Evolutionary conservation across 1,284 basidiomycete species (phyloP).

Genomic region (Ganoderma sinense): DNA sequence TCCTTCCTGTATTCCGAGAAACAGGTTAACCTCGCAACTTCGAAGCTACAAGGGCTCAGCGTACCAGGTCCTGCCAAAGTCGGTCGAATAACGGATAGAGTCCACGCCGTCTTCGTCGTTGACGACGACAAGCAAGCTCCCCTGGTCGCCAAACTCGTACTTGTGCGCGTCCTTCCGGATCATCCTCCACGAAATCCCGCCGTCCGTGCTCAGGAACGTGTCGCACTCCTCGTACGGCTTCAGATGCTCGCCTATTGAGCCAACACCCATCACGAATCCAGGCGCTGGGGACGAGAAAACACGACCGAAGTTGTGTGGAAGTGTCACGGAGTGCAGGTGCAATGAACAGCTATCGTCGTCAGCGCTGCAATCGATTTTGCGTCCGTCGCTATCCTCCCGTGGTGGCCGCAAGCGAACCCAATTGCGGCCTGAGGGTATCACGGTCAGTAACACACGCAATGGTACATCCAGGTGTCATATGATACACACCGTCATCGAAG

Average conservation of each 20-base stretch:
- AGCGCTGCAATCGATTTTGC: constrained; percentile 68
- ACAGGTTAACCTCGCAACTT: not conserved
- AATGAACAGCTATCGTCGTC: constrained; percentile 77
- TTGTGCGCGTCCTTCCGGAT: constrained; percentile 83
- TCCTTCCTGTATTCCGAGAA: constrained; percentile 58
- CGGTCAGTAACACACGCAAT: not conserved
- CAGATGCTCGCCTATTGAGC: constrained; percentile 81
- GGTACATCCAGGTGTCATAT: too few relatives aligned
- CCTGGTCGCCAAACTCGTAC: constrained; percentile 95
- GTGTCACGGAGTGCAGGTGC: constrained; percentile 92
- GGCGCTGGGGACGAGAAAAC: constrained; percentile 96
- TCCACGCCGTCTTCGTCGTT: constrained; percentile 89
- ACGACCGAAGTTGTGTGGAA: constrained; percentile 91
- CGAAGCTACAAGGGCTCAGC: constrained; percentile 35
- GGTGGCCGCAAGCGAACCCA: constrained; percentile 84
- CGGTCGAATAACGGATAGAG: constrained; percentile 82
- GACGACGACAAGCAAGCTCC: constrained; percentile 85
- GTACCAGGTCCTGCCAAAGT: constrained; percentile 87
- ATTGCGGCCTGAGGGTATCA: constrained; percentile 56
- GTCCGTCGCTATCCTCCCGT: constrained; percentile 63
- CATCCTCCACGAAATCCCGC: constrained; percentile 89
- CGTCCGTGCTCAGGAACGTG: constrained; percentile 93
- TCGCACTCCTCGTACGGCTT: constrained; percentile 89
- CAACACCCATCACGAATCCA: constrained; percentile 95
- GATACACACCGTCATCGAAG: constrained; percentile 82